Percentiles rank a stretch among this genome's conserved stretches.
Conservation (phyloP, 2,329 filamentous ascomycete species). For the Nigrograna mackinnonii region DNA sequence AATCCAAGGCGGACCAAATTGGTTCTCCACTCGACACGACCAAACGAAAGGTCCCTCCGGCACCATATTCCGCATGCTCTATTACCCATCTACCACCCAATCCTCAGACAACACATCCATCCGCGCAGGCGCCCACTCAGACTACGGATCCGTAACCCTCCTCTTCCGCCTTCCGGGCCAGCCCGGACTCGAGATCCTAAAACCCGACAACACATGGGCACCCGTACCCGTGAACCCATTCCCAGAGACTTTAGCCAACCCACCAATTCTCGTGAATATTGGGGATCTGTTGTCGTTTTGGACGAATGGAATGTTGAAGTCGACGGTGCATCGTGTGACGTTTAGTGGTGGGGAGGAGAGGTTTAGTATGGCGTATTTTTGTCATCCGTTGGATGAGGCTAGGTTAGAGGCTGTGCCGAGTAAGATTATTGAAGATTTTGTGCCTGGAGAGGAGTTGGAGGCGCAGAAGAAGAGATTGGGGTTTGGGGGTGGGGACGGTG, state of each 20-base stretch:
- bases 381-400: constrained; percentile 62
- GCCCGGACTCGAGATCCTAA: constrained; percentile 80
- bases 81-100: constrained; percentile 48
- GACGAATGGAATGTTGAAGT: constrained; percentile 86
- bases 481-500: constrained; percentile 38
- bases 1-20: constrained; percentile 52
- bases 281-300: constrained; percentile 78
- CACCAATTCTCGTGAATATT: constrained; percentile 63
- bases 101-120: constrained; percentile 50
- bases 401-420: constrained; percentile 61
- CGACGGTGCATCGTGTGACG: constrained; percentile 86
- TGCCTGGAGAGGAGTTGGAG: constrained; percentile 33
- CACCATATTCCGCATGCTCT: constrained; percentile 59
- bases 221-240: constrained; percentile 51
- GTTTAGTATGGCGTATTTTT: constrained; percentile 66
- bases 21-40: constrained; percentile 67
- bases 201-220: constrained; percentile 28
- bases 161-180: constrained; percentile 87
- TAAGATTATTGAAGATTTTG: constrained; percentile 48
- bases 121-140: constrained; percentile 88
- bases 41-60: constrained; percentile 53
- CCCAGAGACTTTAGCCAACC: constrained; percentile 63
- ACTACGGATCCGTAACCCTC: constrained; percentile 72
- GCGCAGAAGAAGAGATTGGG: constrained; percentile 46
- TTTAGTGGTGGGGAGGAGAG: constrained; percentile 59